phyloP scores from a whole-genome alignment of 768 basidiomycete genomes.

The Chalciporus pseudorubinellus region DNA sequence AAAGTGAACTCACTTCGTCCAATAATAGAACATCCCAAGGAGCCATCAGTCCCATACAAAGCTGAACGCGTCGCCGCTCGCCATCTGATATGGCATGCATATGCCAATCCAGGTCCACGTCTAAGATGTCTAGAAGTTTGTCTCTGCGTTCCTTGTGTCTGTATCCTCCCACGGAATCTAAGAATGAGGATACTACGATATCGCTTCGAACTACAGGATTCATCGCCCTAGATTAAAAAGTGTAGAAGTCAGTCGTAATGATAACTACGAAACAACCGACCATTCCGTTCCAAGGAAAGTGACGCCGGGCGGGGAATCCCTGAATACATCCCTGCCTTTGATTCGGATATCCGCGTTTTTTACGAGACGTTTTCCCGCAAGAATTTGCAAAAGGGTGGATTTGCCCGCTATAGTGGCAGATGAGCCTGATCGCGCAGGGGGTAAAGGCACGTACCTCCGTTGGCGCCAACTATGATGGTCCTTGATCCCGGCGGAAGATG shows the following conservation, averaged over 20 bases:
- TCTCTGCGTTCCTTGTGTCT: constrained; percentile 88
- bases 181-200: constrained; percentile 87
- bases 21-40: constrained; percentile 92
- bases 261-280: constrained; percentile 39
- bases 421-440: no score
- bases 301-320: constrained; percentile 76
- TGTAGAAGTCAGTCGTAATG: background rate
- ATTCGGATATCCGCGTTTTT: constrained; percentile 63
- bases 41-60: constrained; percentile 93
- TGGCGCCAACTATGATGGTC: constrained; percentile 87
- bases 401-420: constrained; percentile 69
- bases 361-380: constrained; percentile 88
- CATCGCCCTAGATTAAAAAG: constrained; percentile 67
- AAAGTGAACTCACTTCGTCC: constrained; percentile 67
- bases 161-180: constrained; percentile 98
- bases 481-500: constrained; percentile 71
- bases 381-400: constrained; percentile 91
- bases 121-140: constrained; percentile 81
- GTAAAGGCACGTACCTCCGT: constrained; percentile 73
- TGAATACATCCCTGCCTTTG: constrained; percentile 84
- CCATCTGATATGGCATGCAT: constrained; percentile 97
- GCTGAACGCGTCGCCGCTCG: constrained; percentile 88
- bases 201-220: constrained; percentile 95
- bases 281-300: constrained; percentile 95
- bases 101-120: constrained; percentile 94